A percentile compares a stretch with the other conserved stretches of the same genome.
Evolutionary conservation across 106 monocot species (phyloP).

Genomic region (Gastrodia elata): DNA sequence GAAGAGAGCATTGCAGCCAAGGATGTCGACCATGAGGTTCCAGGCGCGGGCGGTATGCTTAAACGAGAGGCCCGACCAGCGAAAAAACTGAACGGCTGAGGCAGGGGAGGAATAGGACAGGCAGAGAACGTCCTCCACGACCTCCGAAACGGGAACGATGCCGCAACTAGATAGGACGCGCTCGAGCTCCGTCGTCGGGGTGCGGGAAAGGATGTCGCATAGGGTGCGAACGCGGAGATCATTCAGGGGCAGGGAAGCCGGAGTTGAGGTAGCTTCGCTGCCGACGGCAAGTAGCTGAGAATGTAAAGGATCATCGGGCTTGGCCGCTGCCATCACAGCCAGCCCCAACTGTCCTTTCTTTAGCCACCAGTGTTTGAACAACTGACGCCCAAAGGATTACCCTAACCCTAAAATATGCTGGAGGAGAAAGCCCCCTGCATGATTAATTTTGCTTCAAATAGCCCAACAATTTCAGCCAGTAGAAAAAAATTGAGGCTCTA

Average conservation of each 20-base stretch:
- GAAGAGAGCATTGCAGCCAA: slow-evolving; percentile 54
- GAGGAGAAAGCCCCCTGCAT: too few relatives aligned
- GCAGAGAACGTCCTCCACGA: slow-evolving; percentile 47
- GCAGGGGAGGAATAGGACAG: slow-evolving; percentile 38
- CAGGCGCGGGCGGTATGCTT: slow-evolving; percentile 39
- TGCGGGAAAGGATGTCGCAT: slow-evolving; percentile 36
- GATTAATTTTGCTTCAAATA: too few relatives aligned
- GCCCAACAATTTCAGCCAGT: too few relatives aligned
- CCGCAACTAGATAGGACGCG: slow-evolving; percentile 27
- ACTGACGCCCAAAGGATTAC: neutral
- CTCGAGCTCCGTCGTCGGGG: slow-evolving; percentile 28
- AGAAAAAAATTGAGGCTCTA: too few relatives aligned
- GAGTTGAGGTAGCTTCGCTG: slow-evolving; percentile 1
- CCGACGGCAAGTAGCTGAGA: neutral
- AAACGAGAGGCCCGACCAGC: slow-evolving; percentile 42
- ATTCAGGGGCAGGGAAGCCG: neutral
- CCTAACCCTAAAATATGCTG: too few relatives aligned
- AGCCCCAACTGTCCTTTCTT: neutral
- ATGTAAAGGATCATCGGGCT: neutral
- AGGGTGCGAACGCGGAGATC: slow-evolving; percentile 33
- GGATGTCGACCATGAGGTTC: slow-evolving; percentile 81
- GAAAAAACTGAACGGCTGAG: slow-evolving; percentile 61
- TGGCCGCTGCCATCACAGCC: slow-evolving; percentile 3
- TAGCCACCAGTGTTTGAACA: neutral
- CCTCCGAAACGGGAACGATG: slow-evolving; percentile 28